Evolutionary conservation across 495 filamentous ascomycete genomes (phyloP).

Genomic region (Terfezia claveryi): DNA sequence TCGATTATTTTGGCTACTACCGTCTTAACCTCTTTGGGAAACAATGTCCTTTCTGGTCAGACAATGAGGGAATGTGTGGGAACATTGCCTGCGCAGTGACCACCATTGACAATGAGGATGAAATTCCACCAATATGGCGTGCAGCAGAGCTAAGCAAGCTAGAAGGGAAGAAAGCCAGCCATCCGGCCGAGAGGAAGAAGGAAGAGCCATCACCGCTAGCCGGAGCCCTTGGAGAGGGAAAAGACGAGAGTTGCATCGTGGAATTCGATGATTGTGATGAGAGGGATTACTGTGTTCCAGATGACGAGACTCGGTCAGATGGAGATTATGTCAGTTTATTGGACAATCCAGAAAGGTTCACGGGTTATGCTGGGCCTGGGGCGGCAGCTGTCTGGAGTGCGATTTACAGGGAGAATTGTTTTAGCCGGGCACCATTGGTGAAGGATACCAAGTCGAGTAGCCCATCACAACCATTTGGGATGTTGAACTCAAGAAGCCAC

Average conservation of each 20-base stretch:
- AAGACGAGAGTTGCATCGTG: slow-evolving; percentile 85
- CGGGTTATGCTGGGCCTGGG: slow-evolving; percentile 67
- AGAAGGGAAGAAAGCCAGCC: slow-evolving; percentile 71
- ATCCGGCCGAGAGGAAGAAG: slow-evolving; percentile 49
- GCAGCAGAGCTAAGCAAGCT: slow-evolving; percentile 81
- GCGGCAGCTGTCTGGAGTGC: slow-evolving; percentile 84
- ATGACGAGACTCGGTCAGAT: slow-evolving; percentile 72
- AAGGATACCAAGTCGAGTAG: slow-evolving; percentile 7
- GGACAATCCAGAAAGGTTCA: slow-evolving; percentile 88
- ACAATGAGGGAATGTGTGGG: slow-evolving; percentile 82
- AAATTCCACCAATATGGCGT: slow-evolving; percentile 79
- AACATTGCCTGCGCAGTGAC: slow-evolving; percentile 97
- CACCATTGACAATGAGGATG: slow-evolving; percentile 83
- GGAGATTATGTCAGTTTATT: slow-evolving; percentile 91
- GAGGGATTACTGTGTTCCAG: slow-evolving; percentile 87
- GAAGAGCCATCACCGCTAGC: slow-evolving; percentile 51
- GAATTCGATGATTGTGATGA: slow-evolving; percentile 98
- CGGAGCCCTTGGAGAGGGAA: slow-evolving; percentile 61
- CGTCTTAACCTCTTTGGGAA: slow-evolving; percentile 90
- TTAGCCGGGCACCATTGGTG: slow-evolving; percentile 27
- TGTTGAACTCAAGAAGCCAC: slow-evolving; percentile 6
- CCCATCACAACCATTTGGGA: background rate
- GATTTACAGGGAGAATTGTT: slow-evolving; percentile 94
- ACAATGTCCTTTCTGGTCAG: slow-evolving; percentile 87
- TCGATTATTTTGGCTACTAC: slow-evolving; percentile 96